Evolutionary conservation across 2,329 filamentous ascomycete species (phyloP), one percentile per base, ranked within the genome.

Genomic region (Lecanicillium sp.): DNA sequence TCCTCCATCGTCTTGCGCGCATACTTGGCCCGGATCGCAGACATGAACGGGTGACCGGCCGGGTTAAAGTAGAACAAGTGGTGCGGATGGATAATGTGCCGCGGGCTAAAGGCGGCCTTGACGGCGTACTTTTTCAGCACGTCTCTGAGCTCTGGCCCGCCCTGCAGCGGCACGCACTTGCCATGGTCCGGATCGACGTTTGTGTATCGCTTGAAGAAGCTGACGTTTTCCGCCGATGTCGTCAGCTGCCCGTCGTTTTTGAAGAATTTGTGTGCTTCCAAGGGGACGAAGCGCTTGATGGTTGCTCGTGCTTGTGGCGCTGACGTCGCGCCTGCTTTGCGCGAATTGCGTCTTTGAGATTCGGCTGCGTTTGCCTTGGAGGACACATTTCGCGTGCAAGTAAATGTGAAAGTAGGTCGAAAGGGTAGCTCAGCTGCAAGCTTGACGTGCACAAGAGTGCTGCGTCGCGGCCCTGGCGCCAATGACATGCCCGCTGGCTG

Each of bases 1-100:
- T 55, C 42, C 16, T 55, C 44, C 9, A 36, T 36, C 4, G 46
- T 15, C 40, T 51, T 57, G 3, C 40, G 43, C n/a, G 47, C 50
- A 40, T 58, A 59, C 17, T 50, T 45, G 22, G 39, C 35, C 35
- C 53, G 51, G n/a, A 53, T 43, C 20, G 44, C 32, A 2, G 51
- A 45, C 4, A 45, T 41, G 16, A 61, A 42, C 1, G 62, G 53
- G 35, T 65, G 57, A 5, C 55, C 57, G 9, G 49, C 48, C 2
- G 55, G 51, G 5, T 52, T 51, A 15, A 66, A 51, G 40, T 51
- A 60, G 5, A 46, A 46, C 12, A 59, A 44, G 38, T 64, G 51
- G 40, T 53, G 52, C 4, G 55, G 53, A 20, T 57, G 50, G 33
- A 65, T 44, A 38, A 58, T 45, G 43, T 65, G 54, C 8, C 41